Evolutionary conservation across 169 alveolate genomes (phyloP), one percentile per base, ranked within the genome.

Genomic region (Cryptosporidium baileyi): DNA sequence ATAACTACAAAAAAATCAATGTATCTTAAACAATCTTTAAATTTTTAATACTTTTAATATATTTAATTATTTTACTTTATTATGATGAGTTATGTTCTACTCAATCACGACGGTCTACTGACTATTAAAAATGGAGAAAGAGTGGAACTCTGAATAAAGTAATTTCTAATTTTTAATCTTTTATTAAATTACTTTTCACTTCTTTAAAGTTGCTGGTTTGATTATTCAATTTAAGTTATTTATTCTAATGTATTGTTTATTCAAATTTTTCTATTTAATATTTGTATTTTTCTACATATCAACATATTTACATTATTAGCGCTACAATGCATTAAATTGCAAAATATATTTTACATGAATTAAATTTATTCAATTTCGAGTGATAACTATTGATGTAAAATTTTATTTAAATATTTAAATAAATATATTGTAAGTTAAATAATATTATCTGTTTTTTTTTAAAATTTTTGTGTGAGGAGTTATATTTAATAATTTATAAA

Each of bases 71-170:
- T 47, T 28, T 57, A 9, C 57, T 26, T 51, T 54, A 54, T 74
- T 26, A 34, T 74, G 85, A 74, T 74, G 85, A 74, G 32, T 54
- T 36, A 51, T 74, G 85, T 74, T 74, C 85, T 74, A 54, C 85
- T 74, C 67, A 74, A 54, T 74, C 85, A 74, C 85, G 85, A 74
- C 85, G 85, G 85, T 74, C 85, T 74, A 74, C 85, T 74, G 85
- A 74, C 85, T 57, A 3, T 28, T 74, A 59, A 22, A 32, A 17
- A 36, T 74, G 85, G 85, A 74, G 85, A 74, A 74, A 74, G 85
- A 74, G 85, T 74, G 67, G 85, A 74, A 74, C 85, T 54, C 85
- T 74, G 85, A 74, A 74, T 74, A 19, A n/a, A 17, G 54, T 24
- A 36, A 45, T 28, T 38, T 61, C n/a, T n/a, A n/a, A n/a, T n/a